Evolutionary conservation across 2,329 filamentous ascomycete genomes (phyloP).

Genomic region (Fusarium stilboides): DNA sequence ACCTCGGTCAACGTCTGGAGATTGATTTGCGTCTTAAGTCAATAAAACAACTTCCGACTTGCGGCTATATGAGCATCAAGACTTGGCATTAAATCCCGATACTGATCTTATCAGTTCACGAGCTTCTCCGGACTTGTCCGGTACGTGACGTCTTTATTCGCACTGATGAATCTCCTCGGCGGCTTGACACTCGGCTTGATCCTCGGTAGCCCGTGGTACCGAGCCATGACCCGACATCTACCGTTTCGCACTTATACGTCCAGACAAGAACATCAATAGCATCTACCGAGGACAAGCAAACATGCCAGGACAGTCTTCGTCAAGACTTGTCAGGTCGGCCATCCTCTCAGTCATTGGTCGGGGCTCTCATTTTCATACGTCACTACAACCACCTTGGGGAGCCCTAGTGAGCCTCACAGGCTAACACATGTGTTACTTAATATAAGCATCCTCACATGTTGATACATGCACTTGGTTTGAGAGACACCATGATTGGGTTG

Average conservation of each 20-base stretch:
- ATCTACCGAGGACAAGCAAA: neutral
- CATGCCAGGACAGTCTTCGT: neutral
- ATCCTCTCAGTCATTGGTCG: neutral
- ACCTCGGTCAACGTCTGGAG: constrained; percentile 41
- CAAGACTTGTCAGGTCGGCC: neutral
- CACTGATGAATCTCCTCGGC: constrained; percentile 40
- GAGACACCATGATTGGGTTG: constrained; percentile 35
- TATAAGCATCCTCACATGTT: neutral
- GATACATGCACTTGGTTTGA: constrained; percentile 6
- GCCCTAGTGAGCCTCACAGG: neutral
- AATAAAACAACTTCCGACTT: constrained; percentile 36
- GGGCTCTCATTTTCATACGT: neutral
- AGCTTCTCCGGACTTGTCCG: constrained; percentile 36
- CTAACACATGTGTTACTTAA: neutral
- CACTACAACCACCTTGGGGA: neutral
- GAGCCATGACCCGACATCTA: constrained; percentile 36
- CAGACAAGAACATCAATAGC: constrained; percentile 13
- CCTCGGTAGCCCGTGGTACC: constrained; percentile 46
- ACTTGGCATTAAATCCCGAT: constrained; percentile 23
- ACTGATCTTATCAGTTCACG: constrained; percentile 19
- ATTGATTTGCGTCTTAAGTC: constrained; percentile 31
- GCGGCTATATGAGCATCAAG: constrained; percentile 39
- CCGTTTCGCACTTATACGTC: constrained; percentile 36
- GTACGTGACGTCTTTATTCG: constrained; percentile 40
- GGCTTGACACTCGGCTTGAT: constrained; percentile 35